phyloP scores from a whole-genome alignment of 495 filamentous ascomycete genomes.

The Amniculicola lignicola region DNA sequence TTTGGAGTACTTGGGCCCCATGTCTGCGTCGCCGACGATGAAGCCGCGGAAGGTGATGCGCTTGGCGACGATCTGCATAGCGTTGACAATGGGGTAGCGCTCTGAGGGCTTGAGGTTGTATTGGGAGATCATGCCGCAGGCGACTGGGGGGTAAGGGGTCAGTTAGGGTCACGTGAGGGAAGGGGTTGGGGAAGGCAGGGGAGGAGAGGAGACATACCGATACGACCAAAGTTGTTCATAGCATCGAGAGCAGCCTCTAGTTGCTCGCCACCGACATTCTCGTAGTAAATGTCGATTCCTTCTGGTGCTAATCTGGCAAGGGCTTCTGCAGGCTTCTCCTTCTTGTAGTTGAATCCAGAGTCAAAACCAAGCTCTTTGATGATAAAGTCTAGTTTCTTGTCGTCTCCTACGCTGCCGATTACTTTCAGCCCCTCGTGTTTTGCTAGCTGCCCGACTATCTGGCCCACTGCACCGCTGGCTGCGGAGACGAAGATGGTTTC shows the following conservation, averaged over 20 bases:
- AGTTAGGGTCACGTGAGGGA: constrained; percentile 9
- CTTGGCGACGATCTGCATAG: constrained; percentile 55
- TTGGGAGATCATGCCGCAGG: constrained; percentile 69
- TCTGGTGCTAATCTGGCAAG: constrained; percentile 71
- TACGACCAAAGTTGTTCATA: constrained; percentile 68
- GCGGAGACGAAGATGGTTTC: constrained; percentile 85
- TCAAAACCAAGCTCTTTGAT: constrained; percentile 52
- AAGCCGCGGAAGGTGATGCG: constrained; percentile 70
- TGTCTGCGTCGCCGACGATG: constrained; percentile 63
- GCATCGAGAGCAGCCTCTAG: constrained; percentile 69
- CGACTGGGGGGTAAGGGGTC: no score
- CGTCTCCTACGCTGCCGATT: constrained; percentile 64
- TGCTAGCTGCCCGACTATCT: constrained; percentile 79
- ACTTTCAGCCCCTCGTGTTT: constrained; percentile 85
- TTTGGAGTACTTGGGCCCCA: constrained; percentile 66
- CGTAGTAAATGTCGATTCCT: constrained; percentile 92
- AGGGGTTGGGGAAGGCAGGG: constrained; percentile 30
- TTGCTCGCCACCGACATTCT: constrained; percentile 91
- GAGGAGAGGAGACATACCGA: constrained; percentile 50
- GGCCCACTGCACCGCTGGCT: constrained; percentile 79
- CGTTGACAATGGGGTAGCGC: constrained; percentile 66
- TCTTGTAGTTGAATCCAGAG: constrained; percentile 62
- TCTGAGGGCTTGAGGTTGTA: constrained; percentile 64
- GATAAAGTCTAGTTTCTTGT: constrained; percentile 53
- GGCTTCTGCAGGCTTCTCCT: constrained; percentile 64